Conservation (phyloP, 2,329 filamentous ascomycete genomes). For the Aspergillus aculeatinus region DNA sequence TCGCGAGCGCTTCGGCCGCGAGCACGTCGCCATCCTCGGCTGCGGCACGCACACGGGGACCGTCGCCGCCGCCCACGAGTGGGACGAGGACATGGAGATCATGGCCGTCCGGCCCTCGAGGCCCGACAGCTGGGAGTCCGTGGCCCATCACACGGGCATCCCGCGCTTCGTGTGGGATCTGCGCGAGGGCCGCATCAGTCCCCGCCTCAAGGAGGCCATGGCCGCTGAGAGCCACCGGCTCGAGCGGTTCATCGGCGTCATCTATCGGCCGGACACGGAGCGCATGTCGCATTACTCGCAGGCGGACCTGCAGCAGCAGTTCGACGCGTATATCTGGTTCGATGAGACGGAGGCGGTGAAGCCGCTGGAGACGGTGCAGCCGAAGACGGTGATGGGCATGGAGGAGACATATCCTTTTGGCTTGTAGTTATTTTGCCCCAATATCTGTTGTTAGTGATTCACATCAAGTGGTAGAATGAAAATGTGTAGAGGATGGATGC, state of each 20-base stretch:
- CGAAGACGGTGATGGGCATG: slow-evolving; percentile 41
- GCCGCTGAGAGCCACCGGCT: slow-evolving; percentile 36
- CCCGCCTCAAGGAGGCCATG: slow-evolving; percentile 38
- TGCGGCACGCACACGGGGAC: slow-evolving; percentile 53
- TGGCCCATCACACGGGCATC: slow-evolving; percentile 50
- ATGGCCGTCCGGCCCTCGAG: slow-evolving; percentile 51
- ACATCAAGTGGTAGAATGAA: background rate
- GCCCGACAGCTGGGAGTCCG: slow-evolving; percentile 50
- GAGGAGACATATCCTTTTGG: slow-evolving; percentile 57
- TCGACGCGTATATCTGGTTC: slow-evolving; percentile 54
- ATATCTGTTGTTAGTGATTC: background rate
- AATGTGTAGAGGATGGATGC: too few relatives aligned
- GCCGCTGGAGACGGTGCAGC: slow-evolving; percentile 49
- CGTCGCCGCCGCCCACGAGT: slow-evolving; percentile 52
- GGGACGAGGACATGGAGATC: slow-evolving; percentile 53
- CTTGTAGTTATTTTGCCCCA: slow-evolving; percentile 29
- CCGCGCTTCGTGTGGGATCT: slow-evolving; percentile 50
- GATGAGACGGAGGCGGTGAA: slow-evolving; percentile 48
- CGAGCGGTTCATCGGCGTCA: slow-evolving; percentile 56
- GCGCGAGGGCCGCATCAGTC: slow-evolving; percentile 37
- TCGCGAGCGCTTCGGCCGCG: slow-evolving; percentile 44
- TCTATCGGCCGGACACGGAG: slow-evolving; percentile 53
- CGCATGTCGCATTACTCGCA: slow-evolving; percentile 51
- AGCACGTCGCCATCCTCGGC: slow-evolving; percentile 47
- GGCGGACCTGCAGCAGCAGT: slow-evolving; percentile 49